Evolutionary conservation across 2,329 filamentous ascomycete species (phyloP).

Genomic region (Calonectria leucothoes): DNA sequence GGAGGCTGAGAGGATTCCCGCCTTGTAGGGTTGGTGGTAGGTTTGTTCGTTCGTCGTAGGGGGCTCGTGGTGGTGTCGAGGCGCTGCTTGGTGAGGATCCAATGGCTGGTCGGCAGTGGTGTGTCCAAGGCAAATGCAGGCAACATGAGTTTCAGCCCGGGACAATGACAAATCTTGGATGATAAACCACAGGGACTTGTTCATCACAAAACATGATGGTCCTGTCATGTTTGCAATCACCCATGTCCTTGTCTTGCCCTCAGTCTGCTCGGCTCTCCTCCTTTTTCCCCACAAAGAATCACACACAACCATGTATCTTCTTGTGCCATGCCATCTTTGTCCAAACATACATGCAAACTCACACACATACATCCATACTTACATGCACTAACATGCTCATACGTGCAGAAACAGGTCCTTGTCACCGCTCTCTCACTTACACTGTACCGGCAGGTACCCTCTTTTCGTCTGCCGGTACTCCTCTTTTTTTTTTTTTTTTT

Average conservation of each 20-base stretch:
- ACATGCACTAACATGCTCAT: background rate
- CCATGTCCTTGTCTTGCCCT: conserved; percentile 1
- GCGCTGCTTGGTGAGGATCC: background rate
- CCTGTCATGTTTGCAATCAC: conserved; percentile 2
- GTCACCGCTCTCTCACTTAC: conserved; percentile 9
- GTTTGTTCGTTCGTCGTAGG: background rate
- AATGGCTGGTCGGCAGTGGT: background rate
- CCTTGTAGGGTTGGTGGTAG: background rate
- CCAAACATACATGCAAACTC: conserved; percentile 16
- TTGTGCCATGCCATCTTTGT: conserved; percentile 18
- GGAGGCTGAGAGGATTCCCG: background rate
- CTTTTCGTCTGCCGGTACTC: background rate
- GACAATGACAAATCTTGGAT: background rate
- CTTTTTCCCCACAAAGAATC: conserved; percentile 20
- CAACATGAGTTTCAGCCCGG: background rate
- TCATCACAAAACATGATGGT: background rate
- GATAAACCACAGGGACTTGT: background rate
- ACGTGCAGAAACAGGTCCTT: background rate
- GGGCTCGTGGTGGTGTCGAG: background rate
- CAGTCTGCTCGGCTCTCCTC: background rate
- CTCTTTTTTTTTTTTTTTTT: background rate
- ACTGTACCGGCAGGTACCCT: conserved; percentile 4
- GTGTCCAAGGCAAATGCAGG: background rate
- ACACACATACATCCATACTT: background rate
- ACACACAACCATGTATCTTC: conserved; percentile 14